Evolutionary conservation across 805 yeast genomes (phyloP).

Genomic region (Torulaspora gathmanii): DNA sequence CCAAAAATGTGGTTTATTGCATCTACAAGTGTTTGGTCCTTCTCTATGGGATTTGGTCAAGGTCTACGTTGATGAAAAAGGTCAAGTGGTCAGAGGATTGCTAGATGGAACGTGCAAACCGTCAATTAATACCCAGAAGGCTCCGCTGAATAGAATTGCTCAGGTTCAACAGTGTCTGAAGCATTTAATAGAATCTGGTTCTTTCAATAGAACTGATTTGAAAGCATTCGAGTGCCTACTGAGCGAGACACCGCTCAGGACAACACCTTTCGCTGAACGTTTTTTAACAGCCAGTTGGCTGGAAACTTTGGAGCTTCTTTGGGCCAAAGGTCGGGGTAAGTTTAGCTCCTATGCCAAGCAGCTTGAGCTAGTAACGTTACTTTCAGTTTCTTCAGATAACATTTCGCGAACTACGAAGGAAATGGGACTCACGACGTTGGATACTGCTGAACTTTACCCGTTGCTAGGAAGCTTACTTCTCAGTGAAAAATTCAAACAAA

Average conservation of each 20-base stretch:
- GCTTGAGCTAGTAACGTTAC: constrained; percentile 48
- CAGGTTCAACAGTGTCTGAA: constrained; percentile 52
- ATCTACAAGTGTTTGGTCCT: constrained; percentile 54
- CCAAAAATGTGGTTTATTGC: constrained; percentile 49
- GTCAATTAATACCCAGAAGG: constrained; percentile 28
- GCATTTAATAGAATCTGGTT: constrained; percentile 43
- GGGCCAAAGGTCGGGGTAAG: constrained; percentile 52
- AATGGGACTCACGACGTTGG: constrained; percentile 42
- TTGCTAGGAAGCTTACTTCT: constrained; percentile 51
- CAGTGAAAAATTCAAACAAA: constrained; percentile 42
- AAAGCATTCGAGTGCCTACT: constrained; percentile 43
- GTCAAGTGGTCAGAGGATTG: constrained; percentile 45
- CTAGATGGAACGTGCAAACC: constrained; percentile 47
- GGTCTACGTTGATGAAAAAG: constrained; percentile 46
- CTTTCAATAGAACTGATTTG: constrained; percentile 45
- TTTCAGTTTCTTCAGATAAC: constrained; percentile 44
- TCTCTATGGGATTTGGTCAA: constrained; percentile 61
- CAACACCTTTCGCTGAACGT: constrained; percentile 44
- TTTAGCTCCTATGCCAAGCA: constrained; percentile 45
- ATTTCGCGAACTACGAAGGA: constrained; percentile 40
- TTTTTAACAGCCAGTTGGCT: constrained; percentile 58
- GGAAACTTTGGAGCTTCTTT: constrained; percentile 52
- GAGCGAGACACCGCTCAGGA: constrained; percentile 23
- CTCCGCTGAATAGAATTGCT: constrained; percentile 34
- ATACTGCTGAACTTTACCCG: constrained; percentile 47